Evolutionary conservation across 768 basidiomycete genomes (phyloP), one percentile per base, ranked within the genome.

Genomic region (Serendipita sp.): DNA sequence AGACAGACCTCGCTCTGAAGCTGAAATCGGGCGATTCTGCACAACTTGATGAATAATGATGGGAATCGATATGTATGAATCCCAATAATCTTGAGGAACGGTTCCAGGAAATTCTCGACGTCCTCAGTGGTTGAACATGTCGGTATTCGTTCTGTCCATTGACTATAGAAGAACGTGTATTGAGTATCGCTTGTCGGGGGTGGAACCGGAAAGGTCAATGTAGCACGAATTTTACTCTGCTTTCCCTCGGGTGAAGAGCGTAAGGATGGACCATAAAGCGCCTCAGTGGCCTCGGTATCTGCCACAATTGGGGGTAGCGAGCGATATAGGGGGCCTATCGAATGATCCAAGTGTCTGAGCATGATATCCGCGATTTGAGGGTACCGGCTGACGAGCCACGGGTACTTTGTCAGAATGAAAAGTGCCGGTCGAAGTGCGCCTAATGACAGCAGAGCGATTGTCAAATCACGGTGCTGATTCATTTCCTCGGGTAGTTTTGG

Each of bases 111-210:
- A 69, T 83, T 79, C 64, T 82, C 75, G 40, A 96, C 72, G 69
- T 95, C 92, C 46, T 85, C 84, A 60, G 83, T 71, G 0, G 76
- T 76, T 4, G 76, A 74, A 70, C 86, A 86, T 34, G 83, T 68
- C 3, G 88, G 89, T 34, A 94, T 75, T 58, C 80, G 78, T 50
- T 86, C 81, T 13, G 75, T 72, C 93, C 93, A 97, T 64, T 84
- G 78, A 11, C 91, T 87, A 72, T 86, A 95, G 79, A 96, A 97
- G 78, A 90, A 96, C 3, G 90, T 81, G 69, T 91, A 95, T 62
- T 86, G 83, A n/a, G 79, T 79, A 63, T 76, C 80, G 23, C 91
- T 93, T 68, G 82, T 80, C 0, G 89, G 87, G 29, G 94, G 93
- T 2, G 94, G 94, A 1, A 88, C 86, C 73, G 81, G 81, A 2